Evolutionary conservation across 805 yeast species (phyloP).

Genomic region (Ogataea parapolymorpha): DNA sequence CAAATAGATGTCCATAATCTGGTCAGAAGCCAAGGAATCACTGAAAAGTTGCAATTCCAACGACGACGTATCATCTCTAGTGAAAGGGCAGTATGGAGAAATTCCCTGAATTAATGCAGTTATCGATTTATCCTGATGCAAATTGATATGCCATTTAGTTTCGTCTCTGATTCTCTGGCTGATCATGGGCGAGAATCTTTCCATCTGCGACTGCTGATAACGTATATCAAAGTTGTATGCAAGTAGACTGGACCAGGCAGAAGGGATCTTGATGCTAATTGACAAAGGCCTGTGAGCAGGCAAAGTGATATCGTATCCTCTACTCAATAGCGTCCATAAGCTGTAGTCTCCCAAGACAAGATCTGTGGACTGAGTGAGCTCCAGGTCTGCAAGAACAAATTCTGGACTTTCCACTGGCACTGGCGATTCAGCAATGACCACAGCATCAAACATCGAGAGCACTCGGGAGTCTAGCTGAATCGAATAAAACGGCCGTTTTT

Average conservation of each 20-base stretch:
- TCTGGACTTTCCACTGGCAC: constrained; percentile 20
- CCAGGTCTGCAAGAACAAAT: constrained; percentile 39
- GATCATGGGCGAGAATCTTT: constrained; percentile 56
- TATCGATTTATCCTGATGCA: constrained; percentile 38
- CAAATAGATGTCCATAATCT: constrained; percentile 38
- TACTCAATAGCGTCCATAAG: constrained; percentile 36
- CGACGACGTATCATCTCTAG: constrained; percentile 20
- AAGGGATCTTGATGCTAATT: constrained; percentile 47
- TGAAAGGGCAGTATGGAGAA: constrained; percentile 50
- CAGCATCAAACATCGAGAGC: constrained; percentile 43
- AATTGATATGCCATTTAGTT: constrained; percentile 71
- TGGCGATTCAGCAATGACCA: constrained; percentile 44
- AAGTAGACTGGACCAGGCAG: constrained; percentile 60
- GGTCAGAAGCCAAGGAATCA: constrained; percentile 34
- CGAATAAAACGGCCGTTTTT: constrained; percentile 45
- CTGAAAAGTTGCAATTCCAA: constrained; percentile 49
- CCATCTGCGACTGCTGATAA: constrained; percentile 25
- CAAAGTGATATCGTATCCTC: constrained; percentile 39
- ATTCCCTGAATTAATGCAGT: constrained; percentile 53
- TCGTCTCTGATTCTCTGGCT: constrained; percentile 69
- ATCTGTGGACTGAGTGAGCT: constrained; percentile 22
- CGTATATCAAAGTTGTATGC: constrained; percentile 42
- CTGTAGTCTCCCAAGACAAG: constrained; percentile 31
- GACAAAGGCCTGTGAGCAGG: constrained; percentile 44
- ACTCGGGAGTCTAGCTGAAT: constrained; percentile 39